phyloP scores from a whole-genome alignment of 2,329 filamentous ascomycete genomes.

The Plectosphaerella plurivora region DNA sequence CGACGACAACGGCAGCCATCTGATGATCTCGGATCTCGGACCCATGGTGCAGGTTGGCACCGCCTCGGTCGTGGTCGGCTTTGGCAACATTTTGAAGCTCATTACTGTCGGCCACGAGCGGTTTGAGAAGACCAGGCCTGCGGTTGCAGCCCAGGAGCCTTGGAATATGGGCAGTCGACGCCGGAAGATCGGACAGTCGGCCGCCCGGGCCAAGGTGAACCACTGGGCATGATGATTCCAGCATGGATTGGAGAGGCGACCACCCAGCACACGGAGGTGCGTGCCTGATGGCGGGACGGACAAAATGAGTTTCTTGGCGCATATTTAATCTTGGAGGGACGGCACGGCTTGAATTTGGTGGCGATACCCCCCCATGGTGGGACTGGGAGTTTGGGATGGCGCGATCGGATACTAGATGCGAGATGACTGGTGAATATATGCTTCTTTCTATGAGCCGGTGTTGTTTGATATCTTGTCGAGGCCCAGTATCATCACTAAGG shows the following conservation, averaged over 20 bases:
- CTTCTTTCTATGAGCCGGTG: too few species aligned
- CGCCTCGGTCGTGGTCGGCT: conserved; percentile 62
- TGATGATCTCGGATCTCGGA: conserved; percentile 63
- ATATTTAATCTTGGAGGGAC: neutral
- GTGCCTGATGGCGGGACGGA: too few species aligned
- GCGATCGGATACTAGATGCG: too few species aligned
- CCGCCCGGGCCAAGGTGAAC: neutral
- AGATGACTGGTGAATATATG: too few species aligned
- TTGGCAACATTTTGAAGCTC: conserved; percentile 70
- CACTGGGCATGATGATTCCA: neutral
- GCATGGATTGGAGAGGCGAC: too few species aligned
- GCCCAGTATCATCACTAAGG: too few species aligned
- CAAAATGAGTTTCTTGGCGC: too few species aligned
- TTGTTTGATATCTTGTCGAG: too few species aligned
- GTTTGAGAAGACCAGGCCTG: conserved; percentile 43
- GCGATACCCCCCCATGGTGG: neutral
- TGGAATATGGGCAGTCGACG: conserved; percentile 34
- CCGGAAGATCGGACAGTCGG: conserved; percentile 19
- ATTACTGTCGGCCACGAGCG: conserved; percentile 62
- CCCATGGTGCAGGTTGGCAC: conserved; percentile 60
- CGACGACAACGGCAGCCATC: conserved; percentile 39
- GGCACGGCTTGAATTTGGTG: neutral
- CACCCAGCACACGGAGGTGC: too few species aligned
- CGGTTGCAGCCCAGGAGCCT: conserved; percentile 21
- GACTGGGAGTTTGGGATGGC: neutral